These are phyloP conservation scores for Alternaria rosae DNA, from an alignment of 2,329 filamentous ascomycete genomes.

Conservation along the genomic window DNA sequence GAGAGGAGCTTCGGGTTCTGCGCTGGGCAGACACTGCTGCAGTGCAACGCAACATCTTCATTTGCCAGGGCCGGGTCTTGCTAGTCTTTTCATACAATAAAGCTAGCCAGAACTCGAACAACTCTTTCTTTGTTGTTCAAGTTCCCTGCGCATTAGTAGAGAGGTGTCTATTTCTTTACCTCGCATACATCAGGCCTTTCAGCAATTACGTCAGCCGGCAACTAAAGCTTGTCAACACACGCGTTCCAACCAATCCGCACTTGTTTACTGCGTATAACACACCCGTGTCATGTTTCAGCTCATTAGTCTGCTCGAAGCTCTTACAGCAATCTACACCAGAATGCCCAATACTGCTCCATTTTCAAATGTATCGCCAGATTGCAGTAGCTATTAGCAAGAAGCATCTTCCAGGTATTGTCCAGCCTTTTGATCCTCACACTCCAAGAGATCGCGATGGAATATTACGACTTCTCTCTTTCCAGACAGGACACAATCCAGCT, in stretches of 20 bases:
- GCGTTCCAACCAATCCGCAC: conserved; percentile 4
- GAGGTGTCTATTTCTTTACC: conserved; percentile 3
- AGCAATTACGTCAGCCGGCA: conserved; percentile 4
- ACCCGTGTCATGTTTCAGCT: background rate
- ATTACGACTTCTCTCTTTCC: conserved; percentile 7
- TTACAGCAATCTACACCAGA: conserved; percentile 1
- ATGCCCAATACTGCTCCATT: background rate
- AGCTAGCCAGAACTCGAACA: background rate
- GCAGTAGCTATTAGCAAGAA: conserved; percentile 5
- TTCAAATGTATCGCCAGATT: conserved; percentile 4
- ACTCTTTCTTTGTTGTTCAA: conserved; percentile 7
- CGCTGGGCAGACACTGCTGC: background rate
- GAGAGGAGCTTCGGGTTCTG: too few species aligned
- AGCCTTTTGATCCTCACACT: conserved; percentile 6
- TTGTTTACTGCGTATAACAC: conserved; percentile 3
- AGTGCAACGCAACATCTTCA: background rate
- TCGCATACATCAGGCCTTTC: conserved; percentile 10
- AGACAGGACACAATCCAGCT: conserved; percentile 5
- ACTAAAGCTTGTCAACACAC: conserved; percentile 5
- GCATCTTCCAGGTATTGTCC: conserved; percentile 1
- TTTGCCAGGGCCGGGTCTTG: background rate
- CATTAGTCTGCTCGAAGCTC: too few species aligned
- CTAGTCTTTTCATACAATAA: background rate
- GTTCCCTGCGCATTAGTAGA: conserved; percentile 7
- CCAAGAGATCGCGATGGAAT: conserved; percentile 1